These are phyloP conservation scores for Paulownia fortunei DNA, from an alignment of 257 asterid genomes.

Conservation along the genomic window DNA sequence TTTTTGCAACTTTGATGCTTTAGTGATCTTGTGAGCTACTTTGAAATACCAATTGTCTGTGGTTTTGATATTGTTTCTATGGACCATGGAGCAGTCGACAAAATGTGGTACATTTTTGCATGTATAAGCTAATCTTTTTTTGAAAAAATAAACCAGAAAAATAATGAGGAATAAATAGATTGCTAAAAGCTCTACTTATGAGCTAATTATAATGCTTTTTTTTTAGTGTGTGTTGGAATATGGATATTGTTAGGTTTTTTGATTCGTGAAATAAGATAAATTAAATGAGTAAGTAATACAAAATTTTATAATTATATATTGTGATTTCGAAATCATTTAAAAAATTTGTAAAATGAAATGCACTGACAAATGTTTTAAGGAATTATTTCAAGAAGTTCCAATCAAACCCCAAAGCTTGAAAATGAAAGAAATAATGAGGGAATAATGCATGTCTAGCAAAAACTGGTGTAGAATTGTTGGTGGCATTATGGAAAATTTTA, in stretches of 20 bases:
- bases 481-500: not conserved
- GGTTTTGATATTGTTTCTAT: not conserved
- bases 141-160: not conserved
- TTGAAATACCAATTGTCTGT: slow-evolving; percentile 28
- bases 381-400: not conserved
- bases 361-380: too few relatives aligned
- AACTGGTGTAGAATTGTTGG: slow-evolving; percentile 11
- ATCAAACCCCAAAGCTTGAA: not conserved
- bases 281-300: too few relatives aligned
- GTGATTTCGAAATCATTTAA: too few relatives aligned
- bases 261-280: too few relatives aligned
- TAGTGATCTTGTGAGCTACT: slow-evolving; percentile 21
- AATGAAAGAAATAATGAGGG: slow-evolving; percentile 2
- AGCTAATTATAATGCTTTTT: not conserved
- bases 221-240: too few relatives aligned
- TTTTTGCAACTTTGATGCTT: not conserved
- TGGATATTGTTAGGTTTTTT: too few relatives aligned
- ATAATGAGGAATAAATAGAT: not conserved
- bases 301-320: too few relatives aligned
- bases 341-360: too few relatives aligned
- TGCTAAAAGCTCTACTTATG: not conserved
- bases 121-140: too few relatives aligned
- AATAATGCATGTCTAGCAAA: slow-evolving; percentile 14
- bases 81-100: not conserved
- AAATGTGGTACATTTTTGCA: not conserved